Conservation (phyloP, 2,329 filamentous ascomycete genomes). For the Alternaria incomplexa region DNA sequence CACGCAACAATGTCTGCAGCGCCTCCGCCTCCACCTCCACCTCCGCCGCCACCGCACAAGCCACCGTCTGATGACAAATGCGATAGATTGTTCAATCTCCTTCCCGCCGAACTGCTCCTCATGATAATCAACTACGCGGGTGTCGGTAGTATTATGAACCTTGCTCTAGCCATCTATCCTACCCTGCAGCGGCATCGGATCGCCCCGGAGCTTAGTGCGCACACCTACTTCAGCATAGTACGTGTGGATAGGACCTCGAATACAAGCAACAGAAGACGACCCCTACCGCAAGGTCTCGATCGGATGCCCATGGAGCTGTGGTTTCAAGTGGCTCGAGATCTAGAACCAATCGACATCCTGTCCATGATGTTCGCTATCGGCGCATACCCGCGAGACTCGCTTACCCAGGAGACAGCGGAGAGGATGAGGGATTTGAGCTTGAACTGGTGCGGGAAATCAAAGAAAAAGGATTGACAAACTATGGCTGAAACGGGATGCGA, state of each 20-base stretch:
- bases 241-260: neutral
- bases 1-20: conserved; percentile 28
- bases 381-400: conserved; percentile 16
- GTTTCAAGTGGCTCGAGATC: conserved; percentile 46
- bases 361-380: conserved; percentile 45
- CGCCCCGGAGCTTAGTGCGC: conserved; percentile 33
- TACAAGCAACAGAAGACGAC: neutral
- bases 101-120: conserved; percentile 57
- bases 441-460: too few species aligned
- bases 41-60: conserved; percentile 17
- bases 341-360: conserved; percentile 48
- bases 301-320: conserved; percentile 51
- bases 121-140: conserved; percentile 52
- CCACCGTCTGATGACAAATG: neutral
- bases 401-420: too few species aligned
- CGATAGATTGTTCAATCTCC: conserved; percentile 40
- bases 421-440: too few species aligned
- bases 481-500: neutral
- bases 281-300: conserved; percentile 3
- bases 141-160: conserved; percentile 51
- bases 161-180: conserved; percentile 56
- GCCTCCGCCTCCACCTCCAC: conserved; percentile 25
- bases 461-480: neutral
- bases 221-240: conserved; percentile 34
- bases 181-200: conserved; percentile 48